Evolutionary conservation across 176 grass and related monocot genomes (phyloP), one percentile per base, ranked within the genome.

Genomic region (Zoysia pacifica): DNA sequence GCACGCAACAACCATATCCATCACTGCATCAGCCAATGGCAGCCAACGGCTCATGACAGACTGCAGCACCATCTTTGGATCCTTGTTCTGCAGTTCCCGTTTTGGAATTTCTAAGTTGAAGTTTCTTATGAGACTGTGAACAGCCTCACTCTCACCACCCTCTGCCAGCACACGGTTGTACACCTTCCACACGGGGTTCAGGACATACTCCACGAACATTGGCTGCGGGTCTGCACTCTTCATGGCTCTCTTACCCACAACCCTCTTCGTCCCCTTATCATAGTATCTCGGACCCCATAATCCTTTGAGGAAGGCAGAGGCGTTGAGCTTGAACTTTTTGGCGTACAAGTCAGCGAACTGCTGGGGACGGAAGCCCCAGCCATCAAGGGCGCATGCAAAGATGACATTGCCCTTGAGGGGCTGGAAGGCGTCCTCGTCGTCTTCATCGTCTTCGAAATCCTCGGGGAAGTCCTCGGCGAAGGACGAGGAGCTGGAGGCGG

Each of bases 361-460:
- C 12, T 87, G 86, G 70, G 85, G 68, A 18, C 92, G 84, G 83
- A 98, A 98, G 42, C 95, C 95, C 95, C 95, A 98, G 44, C 95
- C 95, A 36, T 94, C 92, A 9, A 94, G 86, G 10, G 90, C 95
- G 65, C 95, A 94, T 51, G 81, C 86, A 72, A 98, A 98, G n/a
- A 91, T 69, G 19, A 94, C 95, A 41, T 94, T 98, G 41, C 95
- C 95, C 78, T 93, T 94, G 3, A 93, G 90, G 1, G 95, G 95
- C 83, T 82, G 83, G 83, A 98, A 98, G 6, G 93, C 75, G 6
- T 86, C 95, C 82, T 94, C 92, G 11, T 94, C 92, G 48, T 97
- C 91, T 3, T 97, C 87, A 19, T 86, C 85, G 11, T 83, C 11
- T 49, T 85, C 91, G 0, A 76, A 75, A 79, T 86, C 85, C 16